These are phyloP conservation scores for Penicillium digitatum DNA, from an alignment of 2,329 filamentous ascomycete species.

Conservation along the genomic window DNA sequence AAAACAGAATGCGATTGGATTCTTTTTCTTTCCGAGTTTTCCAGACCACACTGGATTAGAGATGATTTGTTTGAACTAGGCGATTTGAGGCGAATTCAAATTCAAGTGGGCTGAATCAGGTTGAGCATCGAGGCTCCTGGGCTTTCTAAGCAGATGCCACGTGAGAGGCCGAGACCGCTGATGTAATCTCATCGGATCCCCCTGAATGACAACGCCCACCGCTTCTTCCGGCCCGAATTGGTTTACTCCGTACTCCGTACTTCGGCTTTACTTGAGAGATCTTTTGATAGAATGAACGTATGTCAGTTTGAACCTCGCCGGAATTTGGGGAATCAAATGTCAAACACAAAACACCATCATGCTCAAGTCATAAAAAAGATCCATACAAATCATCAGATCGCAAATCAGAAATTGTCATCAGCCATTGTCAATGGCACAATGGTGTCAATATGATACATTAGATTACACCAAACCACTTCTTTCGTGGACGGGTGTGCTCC, in stretches of 20 bases:
- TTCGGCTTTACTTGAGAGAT: neutral
- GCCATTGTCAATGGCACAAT: conserved; percentile 6
- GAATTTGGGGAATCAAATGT: neutral
- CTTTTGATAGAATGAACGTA: neutral
- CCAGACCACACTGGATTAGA: neutral
- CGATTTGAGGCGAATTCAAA: neutral
- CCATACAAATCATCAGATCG: conserved; percentile 7
- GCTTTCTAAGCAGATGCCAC: conserved; percentile 9
- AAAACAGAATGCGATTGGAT: conserved; percentile 1
- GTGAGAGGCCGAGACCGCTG: conserved; percentile 9
- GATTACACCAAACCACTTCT: conserved; percentile 34
- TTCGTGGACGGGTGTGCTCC: conserved; percentile 22
- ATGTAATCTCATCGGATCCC: conserved; percentile 4
- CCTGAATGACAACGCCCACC: no score
- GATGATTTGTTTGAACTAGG: neutral
- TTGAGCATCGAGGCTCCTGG: neutral
- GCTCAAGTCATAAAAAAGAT: conserved; percentile 1
- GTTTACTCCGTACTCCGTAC: no score
- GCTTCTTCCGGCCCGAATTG: neutral
- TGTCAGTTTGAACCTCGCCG: neutral
- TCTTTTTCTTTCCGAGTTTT: conserved; percentile 3
- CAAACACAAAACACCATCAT: neutral
- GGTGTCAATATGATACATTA: conserved; percentile 19
- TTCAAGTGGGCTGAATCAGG: neutral
- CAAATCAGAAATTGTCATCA: neutral